Base-by-base conservation (phyloP, 108 stramenopile genomes). In the Pinguiococcus pyrenoidosus region DNA sequence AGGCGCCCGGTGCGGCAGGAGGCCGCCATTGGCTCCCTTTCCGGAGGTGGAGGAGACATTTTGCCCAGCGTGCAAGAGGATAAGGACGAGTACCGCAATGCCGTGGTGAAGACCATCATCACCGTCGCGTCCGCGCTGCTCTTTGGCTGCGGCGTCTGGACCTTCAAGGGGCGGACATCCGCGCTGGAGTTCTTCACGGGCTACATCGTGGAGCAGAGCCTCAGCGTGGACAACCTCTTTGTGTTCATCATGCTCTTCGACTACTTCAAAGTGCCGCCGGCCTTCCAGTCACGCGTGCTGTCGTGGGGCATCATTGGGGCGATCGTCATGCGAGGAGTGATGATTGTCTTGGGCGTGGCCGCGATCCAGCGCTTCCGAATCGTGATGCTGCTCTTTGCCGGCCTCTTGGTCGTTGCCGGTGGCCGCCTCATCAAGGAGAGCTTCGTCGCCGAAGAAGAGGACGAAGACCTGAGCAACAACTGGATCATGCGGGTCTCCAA, bases 281-380 rank as follows among this genome's bases (percentile, higher is more conserved):
- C 16, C 10, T 12, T 16, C 9, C 36, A 60, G 54, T 32, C 37
- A 37, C 42, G 58, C 5, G 62, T 58, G 35, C 63, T 68, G 17
- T 53, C 37, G 18, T 68, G 63, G 62, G 67, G 67, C 13, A 68
- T 68, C 49, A 53, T 63, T 13, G 67, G 67, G 4, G 85, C 89
- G 20, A 59, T 91, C 46, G 68, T 84, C 1, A 84, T 95, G 84
- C 72, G 92, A 29, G 85, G 81, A 1, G 63, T 85, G 32, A 87
- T 95, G 84, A 95, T 95, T 62, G 80, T 79, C 25, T 49, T 84
- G 1, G 92, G 92, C 17, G 79, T 83, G 1, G 83, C 77, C 24
- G 86, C 85, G 0, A 49, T 95, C 29, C 53, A 87, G 43, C 57
- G 82, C 6, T 86, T 88, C 60, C 85, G 81, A 42, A 77, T 52